Evolutionary conservation across 2,329 filamentous ascomycete genomes (phyloP), one percentile per base, ranked within the genome.

Genomic region (Ramichloridium luteum): DNA sequence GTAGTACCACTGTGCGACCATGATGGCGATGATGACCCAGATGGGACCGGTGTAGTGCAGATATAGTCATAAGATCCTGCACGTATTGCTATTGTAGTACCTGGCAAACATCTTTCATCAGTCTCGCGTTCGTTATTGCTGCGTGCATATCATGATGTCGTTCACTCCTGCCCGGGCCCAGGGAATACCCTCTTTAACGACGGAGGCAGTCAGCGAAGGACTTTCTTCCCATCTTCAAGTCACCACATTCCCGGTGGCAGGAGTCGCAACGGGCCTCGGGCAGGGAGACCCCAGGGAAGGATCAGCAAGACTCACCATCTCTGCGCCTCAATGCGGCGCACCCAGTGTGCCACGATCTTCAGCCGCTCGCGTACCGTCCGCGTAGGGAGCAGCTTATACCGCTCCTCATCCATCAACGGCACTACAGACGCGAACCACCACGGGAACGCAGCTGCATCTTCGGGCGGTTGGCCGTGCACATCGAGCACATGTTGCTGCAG

Each of bases 351-450:
- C 38, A 81, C 83, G 30, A 93, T 78, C 61, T 93, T 92, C 34
- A 93, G 57, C 35, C 86, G 66, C 48, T 85, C 75, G 37, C 86
- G 67, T 4, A 93, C 83, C 43, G 80, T 88, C 3, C 67, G 76
- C 4, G 78, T 80, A 9, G 66, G 65, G 10, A 94, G 59, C 13
- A 94, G 60, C 9, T 70, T 65, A 44, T 93, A 92, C 52, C 88
- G 92, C 47, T 90, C 79, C 16, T 74, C 62, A 15, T 90, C 80
- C 10, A 71, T 68, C 22, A 90, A 74, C 0, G 84, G 84, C 9
- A 93, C 57, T 13, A 90, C 75, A 48, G 74, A 82, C 6, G 80
- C 85, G 44, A 93, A 79, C 86, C 86, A 94, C 68, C 85, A 93
- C 0, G 85, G 81, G 44, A 93, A 90, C 1, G 73, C 55, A 3